Conservation (phyloP, 495 filamentous ascomycete genomes). For the Sporormia fimetaria region DNA sequence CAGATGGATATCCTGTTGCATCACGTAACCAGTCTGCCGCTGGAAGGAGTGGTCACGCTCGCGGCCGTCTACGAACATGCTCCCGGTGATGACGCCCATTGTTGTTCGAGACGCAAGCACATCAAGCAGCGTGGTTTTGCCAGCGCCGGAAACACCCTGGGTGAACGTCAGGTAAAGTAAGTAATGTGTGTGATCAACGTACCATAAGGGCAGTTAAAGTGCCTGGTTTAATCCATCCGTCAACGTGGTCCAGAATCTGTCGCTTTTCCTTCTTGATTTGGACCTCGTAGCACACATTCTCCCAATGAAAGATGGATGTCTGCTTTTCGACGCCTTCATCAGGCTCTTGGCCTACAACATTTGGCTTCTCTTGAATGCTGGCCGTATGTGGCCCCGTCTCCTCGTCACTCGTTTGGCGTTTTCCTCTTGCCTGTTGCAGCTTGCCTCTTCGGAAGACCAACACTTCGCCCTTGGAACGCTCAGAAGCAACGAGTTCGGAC, state of each 20-base stretch:
- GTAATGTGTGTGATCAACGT: not conserved
- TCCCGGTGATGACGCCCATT: constrained; percentile 15
- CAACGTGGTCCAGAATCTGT: constrained; percentile 15
- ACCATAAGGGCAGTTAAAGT: constrained; percentile 24
- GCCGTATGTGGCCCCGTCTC: constrained; percentile 29
- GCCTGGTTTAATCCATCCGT: constrained; percentile 24
- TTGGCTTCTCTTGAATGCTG: constrained; percentile 28
- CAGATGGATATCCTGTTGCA: constrained; percentile 24
- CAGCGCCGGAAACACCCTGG: constrained; percentile 23
- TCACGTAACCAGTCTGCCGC: constrained; percentile 21
- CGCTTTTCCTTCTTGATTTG: constrained; percentile 3
- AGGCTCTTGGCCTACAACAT: constrained; percentile 31
- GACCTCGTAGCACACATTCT: constrained; percentile 14
- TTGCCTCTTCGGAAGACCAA: constrained; percentile 42
- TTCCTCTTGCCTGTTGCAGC: constrained; percentile 43
- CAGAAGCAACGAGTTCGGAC: constrained; percentile 40
- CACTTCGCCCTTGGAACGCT: constrained; percentile 43
- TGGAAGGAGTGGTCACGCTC: constrained; percentile 13
- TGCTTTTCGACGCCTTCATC: constrained; percentile 37
- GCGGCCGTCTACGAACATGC: constrained; percentile 15
- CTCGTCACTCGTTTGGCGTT: constrained; percentile 1
- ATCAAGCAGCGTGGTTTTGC: constrained; percentile 24
- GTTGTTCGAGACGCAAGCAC: constrained; percentile 11
- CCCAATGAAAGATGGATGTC: constrained; percentile 21
- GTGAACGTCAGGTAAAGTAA: not conserved